phyloP scores from a whole-genome alignment of 345 rosid species.

The Combretum micranthum region DNA sequence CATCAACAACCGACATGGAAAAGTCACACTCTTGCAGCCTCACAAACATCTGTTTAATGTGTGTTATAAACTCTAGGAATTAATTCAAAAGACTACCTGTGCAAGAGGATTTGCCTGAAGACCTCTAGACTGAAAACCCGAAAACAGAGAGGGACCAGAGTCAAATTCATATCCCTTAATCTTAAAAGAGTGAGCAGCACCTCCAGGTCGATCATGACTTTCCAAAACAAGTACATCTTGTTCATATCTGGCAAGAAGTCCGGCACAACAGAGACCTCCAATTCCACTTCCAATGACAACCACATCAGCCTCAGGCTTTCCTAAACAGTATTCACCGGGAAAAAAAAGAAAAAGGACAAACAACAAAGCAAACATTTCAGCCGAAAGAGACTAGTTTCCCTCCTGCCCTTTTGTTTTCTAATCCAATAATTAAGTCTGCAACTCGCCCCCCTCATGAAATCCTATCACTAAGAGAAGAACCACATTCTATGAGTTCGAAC shows the following conservation, averaged over 20 bases:
- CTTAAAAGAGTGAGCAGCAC: constrained; percentile 84
- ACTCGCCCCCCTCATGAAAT: too few relatives aligned
- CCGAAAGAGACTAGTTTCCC: too few relatives aligned
- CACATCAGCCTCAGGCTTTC: constrained; percentile 80
- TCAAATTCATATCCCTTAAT: constrained; percentile 78
- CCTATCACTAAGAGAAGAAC: too few relatives aligned
- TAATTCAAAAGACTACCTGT: constrained; percentile 38
- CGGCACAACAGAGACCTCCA: constrained; percentile 81
- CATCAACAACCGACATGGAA: too few relatives aligned
- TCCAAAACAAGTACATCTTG: constrained; percentile 78
- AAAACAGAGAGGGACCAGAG: constrained; percentile 90
- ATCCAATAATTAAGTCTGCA: too few relatives aligned
- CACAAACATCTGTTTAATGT: too few relatives aligned
- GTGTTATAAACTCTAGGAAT: not conserved
- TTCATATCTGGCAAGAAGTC: constrained; percentile 76
- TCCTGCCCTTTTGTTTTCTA: too few relatives aligned
- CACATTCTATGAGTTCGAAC: too few relatives aligned
- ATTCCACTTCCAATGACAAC: constrained; percentile 90
- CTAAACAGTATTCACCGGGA: constrained; percentile 19
- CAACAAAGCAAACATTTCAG: too few relatives aligned
- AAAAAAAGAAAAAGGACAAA: too few relatives aligned
- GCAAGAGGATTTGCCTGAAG: constrained; percentile 95
- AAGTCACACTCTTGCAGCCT: too few relatives aligned
- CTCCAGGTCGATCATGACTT: constrained; percentile 86
- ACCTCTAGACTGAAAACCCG: constrained; percentile 86